Evolutionary conservation across 257 asterid genomes (phyloP), one percentile per base, ranked within the genome.

Genomic region (Solanum virginianum): DNA sequence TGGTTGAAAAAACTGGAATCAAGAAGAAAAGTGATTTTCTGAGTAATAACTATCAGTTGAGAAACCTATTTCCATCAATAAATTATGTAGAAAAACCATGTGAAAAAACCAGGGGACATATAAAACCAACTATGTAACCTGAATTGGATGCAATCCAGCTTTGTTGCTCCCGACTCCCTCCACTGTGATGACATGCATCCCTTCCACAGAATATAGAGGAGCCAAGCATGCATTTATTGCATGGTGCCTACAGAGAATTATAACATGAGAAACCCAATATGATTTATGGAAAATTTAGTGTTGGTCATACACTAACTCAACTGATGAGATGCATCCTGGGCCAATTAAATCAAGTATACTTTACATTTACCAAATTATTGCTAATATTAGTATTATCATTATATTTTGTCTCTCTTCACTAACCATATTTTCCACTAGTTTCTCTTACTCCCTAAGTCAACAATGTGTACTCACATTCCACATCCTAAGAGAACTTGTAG

Each of bases 181-280:
- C 82, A 95, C 97, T 16, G 99, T 95, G 88, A 96, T 93, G 80
- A 95, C 94, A 83, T 96, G 99, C 98, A 94, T 95, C 91, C 98
- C 98, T 93, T 96, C 99, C 36, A 96, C 93, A 10, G 99, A 94
- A 92, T 95, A 95, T 32, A 96, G 87, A 84, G 99, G 99, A 90
- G 99, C 97, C 94, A 96, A 91, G 91, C 99, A 96, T 32, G 99
- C 99, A 84, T 96, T 96, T 57, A 96, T 77, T 18, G 99, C 93
- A 32, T 85, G 90, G 90, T 96, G 98, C 97, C 99, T 96, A 89
- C 41, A 87, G 36, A 75, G 49, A 75, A 16, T 70, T 71, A 79
- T 62, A 32, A 43, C 20, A 66, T 20, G 36, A 57, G 29, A 62
- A 51, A 71, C 59, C 82, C 14, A 80, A 74, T 16, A 43, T 69